Base-by-base conservation (phyloP, 2,329 filamentous ascomycete species). In the Zymoseptoria ardabiliae region DNA sequence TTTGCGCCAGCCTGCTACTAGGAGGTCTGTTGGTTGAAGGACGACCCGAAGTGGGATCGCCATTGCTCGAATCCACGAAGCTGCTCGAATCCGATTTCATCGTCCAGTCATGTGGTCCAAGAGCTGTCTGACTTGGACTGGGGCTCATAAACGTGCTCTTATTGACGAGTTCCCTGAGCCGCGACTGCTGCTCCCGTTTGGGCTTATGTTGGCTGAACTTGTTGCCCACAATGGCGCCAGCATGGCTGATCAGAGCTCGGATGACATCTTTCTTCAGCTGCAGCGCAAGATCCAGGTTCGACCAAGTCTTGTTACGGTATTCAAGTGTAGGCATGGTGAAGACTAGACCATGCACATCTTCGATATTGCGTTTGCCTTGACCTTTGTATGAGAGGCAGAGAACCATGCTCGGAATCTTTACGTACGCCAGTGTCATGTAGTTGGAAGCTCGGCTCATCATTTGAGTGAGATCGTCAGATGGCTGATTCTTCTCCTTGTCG, bases 231-330 rank as follows among this genome's bases (percentile, higher is more conserved):
- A 99, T 97, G 59, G 94, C 91, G 41, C 94, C 94, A 0, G 93
- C 92, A 71, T 99, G 94, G 1, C 90, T 94, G 69, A 99, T 95
- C 52, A 99, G 81, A 0, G 94, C 93, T 70, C 91, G 90, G 71
- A 96, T 90, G 59, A 97, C 89, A 53, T 96, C 92, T 72, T 92
- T 95, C 78, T 99, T 97, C 57, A 99, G 81, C 13, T 91, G 89
- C 53, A 97, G 81, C 0, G 93, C 92, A 9, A 99, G 84, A 70
- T 99, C 94, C 6, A 99, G 82, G 72, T 97, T 99, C 6, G 91
- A 97, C 94, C 94, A 99, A 8, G 92, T 97, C 79, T 99, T 99
- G 81, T 99, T 99, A 64, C 91, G 86, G 77, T 96, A 97, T 73
- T 99, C 94, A 53, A 99, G 86, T 2, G 89, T 88, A 3, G 94